phyloP scores from a whole-genome alignment of 257 asterid genomes.

The Fraxinus quadrangulata region DNA sequence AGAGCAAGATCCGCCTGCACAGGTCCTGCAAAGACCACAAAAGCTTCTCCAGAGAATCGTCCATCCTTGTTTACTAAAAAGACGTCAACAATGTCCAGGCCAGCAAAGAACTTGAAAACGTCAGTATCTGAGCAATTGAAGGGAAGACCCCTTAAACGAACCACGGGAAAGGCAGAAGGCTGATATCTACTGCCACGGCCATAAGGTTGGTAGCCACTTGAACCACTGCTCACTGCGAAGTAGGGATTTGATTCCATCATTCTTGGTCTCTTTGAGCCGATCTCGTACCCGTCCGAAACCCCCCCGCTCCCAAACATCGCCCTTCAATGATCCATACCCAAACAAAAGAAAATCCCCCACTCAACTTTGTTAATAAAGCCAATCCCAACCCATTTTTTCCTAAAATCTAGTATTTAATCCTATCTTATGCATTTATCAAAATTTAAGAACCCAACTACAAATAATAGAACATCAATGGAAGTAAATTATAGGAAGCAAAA shows the following conservation, averaged over 20 bases:
- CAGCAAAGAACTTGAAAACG: conserved; percentile 79
- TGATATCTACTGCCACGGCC: conserved; percentile 51
- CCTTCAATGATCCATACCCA: conserved; percentile 96
- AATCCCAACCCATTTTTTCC: conserved; percentile 85
- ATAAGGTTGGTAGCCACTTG: conserved; percentile 52
- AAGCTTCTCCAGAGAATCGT: conserved; percentile 85
- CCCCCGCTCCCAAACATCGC: conserved; percentile 99
- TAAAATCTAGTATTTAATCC: conserved; percentile 50
- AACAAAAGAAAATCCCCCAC: conserved; percentile 72
- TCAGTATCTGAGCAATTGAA: conserved; percentile 81
- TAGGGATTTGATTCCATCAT: conserved; percentile 99
- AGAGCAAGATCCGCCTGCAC: conserved; percentile 89
- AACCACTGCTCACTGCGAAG: conserved; percentile 93
- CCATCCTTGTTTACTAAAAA: conserved; percentile 82
- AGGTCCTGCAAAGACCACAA: conserved; percentile 79
- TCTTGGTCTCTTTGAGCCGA: conserved; percentile 99
- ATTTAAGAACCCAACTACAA: conserved; percentile 22
- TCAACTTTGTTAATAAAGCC: conserved; percentile 97
- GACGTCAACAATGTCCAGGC: conserved; percentile 82
- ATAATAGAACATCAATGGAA: neutral
- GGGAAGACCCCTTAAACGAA: conserved; percentile 91
- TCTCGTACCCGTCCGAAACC: conserved; percentile 99
- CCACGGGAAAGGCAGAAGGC: conserved; percentile 71
- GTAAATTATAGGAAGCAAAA: neutral
- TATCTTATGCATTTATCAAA: conserved; percentile 28